Evolutionary conservation across 371 early-diverging fungal species (phyloP), one percentile per base, ranked within the genome.

Genomic region (Amoeboaphelidium protococcarum): DNA sequence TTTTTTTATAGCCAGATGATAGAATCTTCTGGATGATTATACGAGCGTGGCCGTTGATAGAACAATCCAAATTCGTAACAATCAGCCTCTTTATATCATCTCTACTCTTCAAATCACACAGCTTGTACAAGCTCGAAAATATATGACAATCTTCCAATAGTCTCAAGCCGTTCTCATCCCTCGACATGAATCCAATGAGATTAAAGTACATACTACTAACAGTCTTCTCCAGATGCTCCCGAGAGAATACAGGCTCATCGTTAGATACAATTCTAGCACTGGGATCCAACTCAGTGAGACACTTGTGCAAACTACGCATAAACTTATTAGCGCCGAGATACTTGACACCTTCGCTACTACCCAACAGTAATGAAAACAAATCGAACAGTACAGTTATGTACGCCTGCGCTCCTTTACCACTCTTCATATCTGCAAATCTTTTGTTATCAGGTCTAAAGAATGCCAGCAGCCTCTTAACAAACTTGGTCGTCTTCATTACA

Each of bases 11-110:
- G 0, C 78, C 77, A 0, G 80, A 80, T 0, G 82, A 78, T 73
- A 84, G 73, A 24, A 82, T 66, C 51, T 86, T 86, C 12, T 78
- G 74, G 3, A 86, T 50, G 3, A 86, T 59, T 12, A 80, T 70
- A 0, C 83, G 69, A 0, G 81, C 73, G 58, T 86, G 87, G 0
- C 82, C 80, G 50, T 86, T 82, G 23, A 72, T 72, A 49, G 40
- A 13, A 56, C 80, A 84, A 50, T 84, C 81, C 53, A 82, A 59
- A 27, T 68, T 70, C 12, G 68, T 67, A 25, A 86, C 72, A 26
- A 84, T 73, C n/a, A 72, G 65, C 45, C 72, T 74, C 26, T 76
- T 70, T 2, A 86, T 55, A 52, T 86, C 84, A 45, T 82, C 80
- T 20, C 87, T 71, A 45, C 74, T 74, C 41, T 73, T 66, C 2